Evolutionary conservation across 306 rosid genomes (phyloP).

Genomic region (Prosopis cineraria): DNA sequence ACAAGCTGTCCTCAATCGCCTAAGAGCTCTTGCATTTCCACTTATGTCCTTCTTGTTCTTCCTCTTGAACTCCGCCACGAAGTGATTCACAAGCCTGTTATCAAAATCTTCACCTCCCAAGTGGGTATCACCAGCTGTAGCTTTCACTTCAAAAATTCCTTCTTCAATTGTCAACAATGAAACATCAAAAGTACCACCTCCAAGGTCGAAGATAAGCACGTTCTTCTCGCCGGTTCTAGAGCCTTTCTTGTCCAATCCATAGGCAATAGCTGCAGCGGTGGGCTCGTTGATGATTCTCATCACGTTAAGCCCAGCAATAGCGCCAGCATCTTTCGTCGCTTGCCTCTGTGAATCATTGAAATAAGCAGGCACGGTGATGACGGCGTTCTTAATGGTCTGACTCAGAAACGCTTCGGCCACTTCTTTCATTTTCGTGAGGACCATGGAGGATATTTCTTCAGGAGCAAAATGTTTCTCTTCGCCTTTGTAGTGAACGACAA

Average conservation of each 20-base stretch:
- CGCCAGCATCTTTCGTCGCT: slow-evolving; percentile 50
- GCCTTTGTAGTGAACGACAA: slow-evolving; percentile 31
- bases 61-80: slow-evolving; percentile 22
- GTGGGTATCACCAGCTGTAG: slow-evolving; percentile 42
- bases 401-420: slow-evolving; percentile 37
- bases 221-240: slow-evolving; percentile 43
- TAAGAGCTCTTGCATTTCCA: slow-evolving; percentile 35
- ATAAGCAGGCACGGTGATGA: slow-evolving; percentile 52
- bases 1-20: slow-evolving; percentile 37
- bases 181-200: slow-evolving; percentile 54
- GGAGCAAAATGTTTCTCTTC: slow-evolving; percentile 39
- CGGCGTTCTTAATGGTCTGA: slow-evolving; percentile 30
- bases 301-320: slow-evolving; percentile 42
- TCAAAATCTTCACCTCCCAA: slow-evolving; percentile 50
- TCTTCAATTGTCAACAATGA: slow-evolving; percentile 42
- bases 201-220: slow-evolving; percentile 52
- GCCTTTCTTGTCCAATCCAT: slow-evolving; percentile 40
- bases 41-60: slow-evolving; percentile 37
- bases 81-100: slow-evolving; percentile 36
- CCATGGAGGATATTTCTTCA: slow-evolving; percentile 48
- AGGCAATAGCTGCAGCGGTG: slow-evolving; percentile 53
- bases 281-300: slow-evolving; percentile 52
- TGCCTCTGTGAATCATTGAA: slow-evolving; percentile 52
- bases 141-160: slow-evolving; percentile 50
- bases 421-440: slow-evolving; percentile 43